These are phyloP conservation scores for Fragilariopsis cylindrus DNA, from an alignment of 108 stramenopile genomes.

Conservation along the genomic window DNA sequence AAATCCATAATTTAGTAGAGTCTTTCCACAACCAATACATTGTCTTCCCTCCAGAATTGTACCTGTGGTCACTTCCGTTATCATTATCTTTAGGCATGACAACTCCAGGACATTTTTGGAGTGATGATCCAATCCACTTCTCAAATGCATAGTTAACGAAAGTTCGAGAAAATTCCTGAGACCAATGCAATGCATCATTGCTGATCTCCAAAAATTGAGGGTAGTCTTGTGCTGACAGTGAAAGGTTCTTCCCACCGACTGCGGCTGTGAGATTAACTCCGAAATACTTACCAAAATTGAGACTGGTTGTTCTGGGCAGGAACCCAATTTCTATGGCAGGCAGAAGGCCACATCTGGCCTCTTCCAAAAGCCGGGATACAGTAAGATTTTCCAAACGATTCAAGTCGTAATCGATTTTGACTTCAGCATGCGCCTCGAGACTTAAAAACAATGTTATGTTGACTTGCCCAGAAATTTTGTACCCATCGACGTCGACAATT, in stretches of 20 bases:
- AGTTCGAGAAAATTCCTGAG: slow-evolving; percentile 19
- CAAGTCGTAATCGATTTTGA: slow-evolving; percentile 32
- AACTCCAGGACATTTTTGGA: slow-evolving; percentile 11
- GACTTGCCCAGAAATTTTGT: slow-evolving; percentile 9
- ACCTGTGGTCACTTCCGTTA: not conserved
- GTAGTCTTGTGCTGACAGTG: slow-evolving; percentile 11
- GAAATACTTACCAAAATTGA: slow-evolving; percentile 20
- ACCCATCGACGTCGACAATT: slow-evolving; percentile 5
- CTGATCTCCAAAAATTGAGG: not conserved
- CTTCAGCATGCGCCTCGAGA: slow-evolving; percentile 10
- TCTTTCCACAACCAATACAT: not conserved
- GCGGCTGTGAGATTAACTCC: slow-evolving; percentile 24
- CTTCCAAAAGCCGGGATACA: slow-evolving; percentile 15
- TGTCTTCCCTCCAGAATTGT: not conserved
- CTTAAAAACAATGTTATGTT: slow-evolving; percentile 33
- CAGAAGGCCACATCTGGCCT: slow-evolving; percentile 26
- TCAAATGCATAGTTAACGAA: slow-evolving; percentile 26
- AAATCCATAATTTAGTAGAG: slow-evolving; percentile 6
- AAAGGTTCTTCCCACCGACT: slow-evolving; percentile 17
- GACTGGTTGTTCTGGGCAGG: slow-evolving; percentile 21
- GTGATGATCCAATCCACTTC: slow-evolving; percentile 19
- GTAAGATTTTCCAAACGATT: slow-evolving; percentile 31
- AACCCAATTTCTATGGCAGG: slow-evolving; percentile 19
- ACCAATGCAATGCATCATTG: slow-evolving; percentile 14
- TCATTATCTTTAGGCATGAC: slow-evolving; percentile 8